These are phyloP conservation scores for Moesziomyces antarcticus DNA, from an alignment of 1,284 basidiomycete species.

Conservation along the genomic window DNA sequence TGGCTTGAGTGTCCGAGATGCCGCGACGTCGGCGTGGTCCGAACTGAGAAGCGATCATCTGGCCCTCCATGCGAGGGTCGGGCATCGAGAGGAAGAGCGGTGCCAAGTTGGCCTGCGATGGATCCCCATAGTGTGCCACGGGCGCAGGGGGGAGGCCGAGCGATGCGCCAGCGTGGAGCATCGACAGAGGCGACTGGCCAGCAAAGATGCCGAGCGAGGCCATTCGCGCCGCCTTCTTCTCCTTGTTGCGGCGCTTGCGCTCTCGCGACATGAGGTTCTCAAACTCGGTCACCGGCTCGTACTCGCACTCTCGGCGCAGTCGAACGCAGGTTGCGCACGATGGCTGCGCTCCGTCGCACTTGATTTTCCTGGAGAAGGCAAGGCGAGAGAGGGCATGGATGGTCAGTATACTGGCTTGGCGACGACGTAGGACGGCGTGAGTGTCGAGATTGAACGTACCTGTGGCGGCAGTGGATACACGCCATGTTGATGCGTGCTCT, in stretches of 20 bases:
- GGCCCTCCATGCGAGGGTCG: conserved; percentile 11
- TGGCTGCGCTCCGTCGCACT: conserved; percentile 59
- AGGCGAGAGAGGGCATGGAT: not conserved
- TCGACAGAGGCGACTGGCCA: conserved; percentile 40
- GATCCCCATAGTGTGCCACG: conserved; percentile 25
- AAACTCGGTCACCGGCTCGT: conserved; percentile 59
- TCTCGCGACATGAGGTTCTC: conserved; percentile 62
- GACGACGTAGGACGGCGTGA: not conserved
- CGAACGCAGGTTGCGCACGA: conserved; percentile 58
- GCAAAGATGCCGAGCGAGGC: conserved; percentile 43
- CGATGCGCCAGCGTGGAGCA: conserved; percentile 28
- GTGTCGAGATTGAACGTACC: conserved; percentile 22
- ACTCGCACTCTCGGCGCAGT: conserved; percentile 57
- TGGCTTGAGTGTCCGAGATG: conserved; percentile 32
- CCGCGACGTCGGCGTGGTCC: conserved; percentile 41
- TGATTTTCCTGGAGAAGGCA: conserved; percentile 51
- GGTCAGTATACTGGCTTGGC: conserved; percentile 1
- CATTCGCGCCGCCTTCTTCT: conserved; percentile 44
- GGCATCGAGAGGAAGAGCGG: conserved; percentile 26
- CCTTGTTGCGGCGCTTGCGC: conserved; percentile 57
- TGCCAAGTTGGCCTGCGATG: conserved; percentile 14
- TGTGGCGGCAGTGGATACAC: conserved; percentile 61
- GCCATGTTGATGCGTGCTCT: conserved; percentile 57
- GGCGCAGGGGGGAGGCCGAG: conserved; percentile 22
- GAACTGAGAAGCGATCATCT: conserved; percentile 24